Conservation (phyloP, 225 moss, liverwort and hornwort genomes). For the Bryoerythrophyllum caledonicum region DNA sequence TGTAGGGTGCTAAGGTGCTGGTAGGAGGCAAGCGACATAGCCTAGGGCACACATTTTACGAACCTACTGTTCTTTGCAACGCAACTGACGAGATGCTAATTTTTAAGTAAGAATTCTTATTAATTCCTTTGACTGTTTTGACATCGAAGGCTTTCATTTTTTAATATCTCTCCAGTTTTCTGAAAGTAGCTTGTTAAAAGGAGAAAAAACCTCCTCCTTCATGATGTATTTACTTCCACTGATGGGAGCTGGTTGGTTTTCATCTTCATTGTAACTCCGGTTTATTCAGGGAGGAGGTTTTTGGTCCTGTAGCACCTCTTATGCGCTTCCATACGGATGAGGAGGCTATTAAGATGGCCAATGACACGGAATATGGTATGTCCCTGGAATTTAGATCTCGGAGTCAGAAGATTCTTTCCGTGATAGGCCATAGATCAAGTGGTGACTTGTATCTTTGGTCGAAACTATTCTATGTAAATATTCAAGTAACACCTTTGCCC, state of each 20-base stretch:
- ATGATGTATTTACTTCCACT: conserved; percentile 3
- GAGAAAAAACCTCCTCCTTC: background rate
- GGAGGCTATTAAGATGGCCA: conserved; percentile 89
- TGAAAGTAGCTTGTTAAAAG: conserved; percentile 13
- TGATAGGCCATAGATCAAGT: conserved; percentile 2
- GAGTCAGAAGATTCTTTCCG: background rate
- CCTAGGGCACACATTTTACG: conserved; percentile 80
- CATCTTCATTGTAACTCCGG: background rate
- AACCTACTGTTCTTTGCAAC: conserved; percentile 79
- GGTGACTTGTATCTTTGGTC: background rate
- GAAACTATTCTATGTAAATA: background rate
- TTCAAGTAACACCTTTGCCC: background rate
- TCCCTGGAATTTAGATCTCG: background rate
- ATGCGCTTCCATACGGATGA: conserved; percentile 84
- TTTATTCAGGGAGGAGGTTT: conserved; percentile 81
- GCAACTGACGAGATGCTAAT: conserved; percentile 80
- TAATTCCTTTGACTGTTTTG: background rate
- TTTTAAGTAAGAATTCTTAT: conserved; percentile 58
- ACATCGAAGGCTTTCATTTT: background rate
- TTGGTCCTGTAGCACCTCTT: conserved; percentile 98
- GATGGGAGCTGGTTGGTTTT: conserved; percentile 1
- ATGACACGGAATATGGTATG: conserved; percentile 84
- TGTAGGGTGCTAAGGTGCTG: conserved; percentile 87
- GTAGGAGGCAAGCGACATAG: conserved; percentile 84
- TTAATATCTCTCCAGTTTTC: background rate